Percentiles rank a stretch among this genome's conserved stretches.
phyloP scores from a whole-genome alignment of 139 green algal species.

The Dunaliella sp. region DNA sequence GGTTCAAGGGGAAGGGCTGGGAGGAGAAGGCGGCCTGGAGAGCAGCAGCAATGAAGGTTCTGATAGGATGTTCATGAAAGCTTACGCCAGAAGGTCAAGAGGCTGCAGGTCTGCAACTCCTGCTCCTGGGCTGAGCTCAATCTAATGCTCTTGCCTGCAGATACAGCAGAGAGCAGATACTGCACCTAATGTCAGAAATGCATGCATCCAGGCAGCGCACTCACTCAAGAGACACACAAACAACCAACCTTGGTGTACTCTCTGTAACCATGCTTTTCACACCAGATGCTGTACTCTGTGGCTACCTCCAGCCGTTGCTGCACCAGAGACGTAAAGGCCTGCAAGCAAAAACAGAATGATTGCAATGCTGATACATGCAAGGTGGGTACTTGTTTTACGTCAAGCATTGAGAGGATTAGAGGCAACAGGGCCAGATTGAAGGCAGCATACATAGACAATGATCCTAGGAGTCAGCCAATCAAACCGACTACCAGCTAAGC shows the following conservation, averaged over 20 bases:
- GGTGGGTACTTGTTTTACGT: no score
- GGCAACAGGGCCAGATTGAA: no score
- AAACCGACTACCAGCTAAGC: no score
- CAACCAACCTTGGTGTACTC: constrained; percentile 58
- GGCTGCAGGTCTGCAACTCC: neutral
- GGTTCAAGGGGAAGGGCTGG: constrained; percentile 62
- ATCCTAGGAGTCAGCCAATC: no score
- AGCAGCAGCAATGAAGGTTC: neutral
- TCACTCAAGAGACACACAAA: no score
- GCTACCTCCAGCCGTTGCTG: constrained; percentile 48
- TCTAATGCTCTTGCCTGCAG: no score
- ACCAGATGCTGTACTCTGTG: constrained; percentile 51
- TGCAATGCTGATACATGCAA: no score
- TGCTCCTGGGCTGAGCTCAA: neutral
- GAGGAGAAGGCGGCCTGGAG: constrained; percentile 43
- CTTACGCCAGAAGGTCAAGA: neutral
- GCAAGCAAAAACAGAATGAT: no score
- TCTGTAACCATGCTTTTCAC: constrained; percentile 47
- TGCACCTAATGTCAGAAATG: neutral
- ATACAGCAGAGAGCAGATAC: neutral
- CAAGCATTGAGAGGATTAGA: no score
- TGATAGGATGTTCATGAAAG: neutral
- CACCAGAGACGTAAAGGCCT: constrained; percentile 51
- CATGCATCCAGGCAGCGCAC: neutral
- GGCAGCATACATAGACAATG: no score